Evolutionary conservation across 2,329 filamentous ascomycete genomes (phyloP).

Genomic region (Juglanconis oblonga): DNA sequence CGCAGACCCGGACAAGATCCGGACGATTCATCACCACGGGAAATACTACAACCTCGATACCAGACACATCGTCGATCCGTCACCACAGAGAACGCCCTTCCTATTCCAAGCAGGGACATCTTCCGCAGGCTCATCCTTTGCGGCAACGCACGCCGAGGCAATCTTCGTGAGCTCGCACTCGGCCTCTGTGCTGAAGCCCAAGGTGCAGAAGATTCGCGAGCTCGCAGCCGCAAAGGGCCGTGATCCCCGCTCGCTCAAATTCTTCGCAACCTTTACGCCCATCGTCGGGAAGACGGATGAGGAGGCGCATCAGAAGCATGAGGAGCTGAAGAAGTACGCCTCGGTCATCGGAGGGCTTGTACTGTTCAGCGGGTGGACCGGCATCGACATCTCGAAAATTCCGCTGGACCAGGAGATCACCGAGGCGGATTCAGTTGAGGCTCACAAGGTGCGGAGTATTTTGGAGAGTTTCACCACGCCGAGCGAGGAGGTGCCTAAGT

Average conservation of each 20-base stretch:
- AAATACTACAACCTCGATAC: conserved; percentile 41
- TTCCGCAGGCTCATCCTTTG: conserved; percentile 48
- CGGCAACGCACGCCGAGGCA: conserved; percentile 50
- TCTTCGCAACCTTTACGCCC: conserved; percentile 43
- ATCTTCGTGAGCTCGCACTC: conserved; percentile 52
- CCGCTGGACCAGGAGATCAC: conserved; percentile 51
- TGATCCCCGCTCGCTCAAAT: conserved; percentile 48
- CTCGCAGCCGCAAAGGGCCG: conserved; percentile 44
- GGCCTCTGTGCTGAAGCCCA: conserved; percentile 41
- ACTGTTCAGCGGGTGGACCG: conserved; percentile 50
- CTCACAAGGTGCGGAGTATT: conserved; percentile 40
- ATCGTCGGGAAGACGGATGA: conserved; percentile 42
- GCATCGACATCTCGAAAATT: conserved; percentile 51
- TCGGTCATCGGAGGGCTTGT: conserved; percentile 47
- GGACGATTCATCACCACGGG: conserved; percentile 51
- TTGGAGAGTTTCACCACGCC: conserved; percentile 40
- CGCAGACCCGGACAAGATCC: conserved; percentile 47
- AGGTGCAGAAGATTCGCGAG: conserved; percentile 46
- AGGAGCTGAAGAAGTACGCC: conserved; percentile 44
- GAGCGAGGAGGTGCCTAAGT: conserved; percentile 40
- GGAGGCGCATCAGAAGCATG: conserved; percentile 44
- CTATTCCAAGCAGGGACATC: conserved; percentile 54
- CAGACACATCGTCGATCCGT: conserved; percentile 42
- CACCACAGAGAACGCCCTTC: conserved; percentile 48
- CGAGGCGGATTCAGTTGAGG: conserved; percentile 46